Evolutionary conservation across 257 asterid genomes (phyloP), one percentile per base, ranked within the genome.

Genomic region (Salvia splendens): DNA sequence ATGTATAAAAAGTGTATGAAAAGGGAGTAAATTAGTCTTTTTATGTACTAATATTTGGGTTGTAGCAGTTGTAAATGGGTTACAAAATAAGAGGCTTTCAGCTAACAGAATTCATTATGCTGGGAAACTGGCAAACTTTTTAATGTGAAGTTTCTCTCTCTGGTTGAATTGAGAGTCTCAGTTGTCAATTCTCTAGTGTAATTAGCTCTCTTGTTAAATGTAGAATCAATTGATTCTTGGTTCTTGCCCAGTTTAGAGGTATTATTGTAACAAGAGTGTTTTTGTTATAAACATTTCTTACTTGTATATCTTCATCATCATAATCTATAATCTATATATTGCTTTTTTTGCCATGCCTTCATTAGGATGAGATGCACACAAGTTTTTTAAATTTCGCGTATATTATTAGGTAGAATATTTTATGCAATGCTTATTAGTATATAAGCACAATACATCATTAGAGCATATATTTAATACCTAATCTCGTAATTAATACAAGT

Each of bases 51-150:
- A 15, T 49, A 16, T 40, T n/a, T 72, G 71, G 77, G 61, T 67
- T 68, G 41, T 73, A 72, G 65, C 58, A 58, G 64, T 79, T 86
- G 94, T 87, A 79, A 81, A 82, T 86, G 79, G 76, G 82, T 82
- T 76, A 33, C 57, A 59, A 64, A 84, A 88, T 79, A 79, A 85
- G 76, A 32, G 77, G 61, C 60, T 49, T 52, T 58, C 17, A 12
- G 82, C 77, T 68, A 50, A 57, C 67, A 67, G 8, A 66, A 51
- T 9, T 16, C 49, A 51, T 61, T 50, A 36, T 69, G 72, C 76
- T 73, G 69, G 77, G 61, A 28, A 38, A 65, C 74, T 32, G 74
- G 68, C 72, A 48, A 32, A 56, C 57, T 52, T 51, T 61, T 56
- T 45, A 33, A 62, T 59, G 69, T 43, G 54, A 49, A 56, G 61